phyloP scores from a whole-genome alignment of 176 grass and related monocot species.

The Bolboschoenus planiculmis region DNA sequence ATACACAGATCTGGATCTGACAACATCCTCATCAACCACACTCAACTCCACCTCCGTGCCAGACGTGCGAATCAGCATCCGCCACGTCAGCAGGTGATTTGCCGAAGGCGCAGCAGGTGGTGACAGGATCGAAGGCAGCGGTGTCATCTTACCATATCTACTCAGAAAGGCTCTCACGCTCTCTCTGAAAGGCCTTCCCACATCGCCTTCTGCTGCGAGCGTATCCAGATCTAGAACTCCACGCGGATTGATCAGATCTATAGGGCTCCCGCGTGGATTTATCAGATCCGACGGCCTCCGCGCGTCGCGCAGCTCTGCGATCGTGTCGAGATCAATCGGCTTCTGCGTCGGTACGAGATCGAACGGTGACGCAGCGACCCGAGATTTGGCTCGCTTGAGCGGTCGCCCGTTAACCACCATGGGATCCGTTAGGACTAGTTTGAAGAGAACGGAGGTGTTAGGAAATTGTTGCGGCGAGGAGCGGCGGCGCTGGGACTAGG shows the following conservation, averaged over 20 bases:
- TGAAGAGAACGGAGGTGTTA: background rate
- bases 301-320: slow-evolving; percentile 15
- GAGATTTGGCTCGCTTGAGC: slow-evolving; percentile 72
- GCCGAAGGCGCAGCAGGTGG: slow-evolving; percentile 41
- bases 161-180: slow-evolving; percentile 65
- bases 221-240: slow-evolving; percentile 18
- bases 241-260: slow-evolving; percentile 14
- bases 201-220: slow-evolving; percentile 30
- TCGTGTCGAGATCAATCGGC: slow-evolving; percentile 18
- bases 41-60: slow-evolving; percentile 49
- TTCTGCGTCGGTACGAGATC: slow-evolving; percentile 39
- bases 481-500: slow-evolving; percentile 40
- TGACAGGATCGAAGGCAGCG: slow-evolving; percentile 55
- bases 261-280: background rate
- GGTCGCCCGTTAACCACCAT: slow-evolving; percentile 96
- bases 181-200: slow-evolving; percentile 62
- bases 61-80: slow-evolving; percentile 43
- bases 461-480: slow-evolving; percentile 14
- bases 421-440: slow-evolving; percentile 18
- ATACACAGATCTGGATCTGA: slow-evolving; percentile 80
- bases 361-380: slow-evolving; percentile 32
- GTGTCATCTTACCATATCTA: slow-evolving; percentile 51
- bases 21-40: slow-evolving; percentile 88
- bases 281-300: slow-evolving; percentile 22
- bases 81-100: slow-evolving; percentile 64